Conservation (phyloP, 2,329 filamentous ascomycete species). For the Paecilomyces niveus region DNA sequence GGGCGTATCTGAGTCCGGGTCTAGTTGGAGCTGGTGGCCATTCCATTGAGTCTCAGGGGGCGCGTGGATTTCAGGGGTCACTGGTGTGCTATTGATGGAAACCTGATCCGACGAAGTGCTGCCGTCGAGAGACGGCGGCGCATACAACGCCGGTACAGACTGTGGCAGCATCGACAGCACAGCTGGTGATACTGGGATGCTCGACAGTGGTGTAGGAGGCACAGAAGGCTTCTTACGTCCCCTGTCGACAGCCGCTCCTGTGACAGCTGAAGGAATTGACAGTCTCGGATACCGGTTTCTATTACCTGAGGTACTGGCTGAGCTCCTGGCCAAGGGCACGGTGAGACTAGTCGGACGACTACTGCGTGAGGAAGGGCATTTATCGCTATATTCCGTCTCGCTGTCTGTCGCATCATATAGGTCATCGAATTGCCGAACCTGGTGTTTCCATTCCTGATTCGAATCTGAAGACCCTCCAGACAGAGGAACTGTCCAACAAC, state of each 20-base stretch:
- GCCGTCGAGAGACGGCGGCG: conserved; percentile 82
- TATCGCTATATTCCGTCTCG: conserved; percentile 49
- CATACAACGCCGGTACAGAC: conserved; percentile 65
- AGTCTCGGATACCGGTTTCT: conserved; percentile 51
- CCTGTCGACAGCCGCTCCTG: conserved; percentile 51
- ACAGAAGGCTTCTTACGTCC: conserved; percentile 42
- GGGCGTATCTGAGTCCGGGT: conserved; percentile 23
- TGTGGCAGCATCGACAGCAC: conserved; percentile 65
- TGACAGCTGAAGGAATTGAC: conserved; percentile 51
- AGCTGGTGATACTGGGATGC: conserved; percentile 68
- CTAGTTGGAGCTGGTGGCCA: conserved; percentile 25
- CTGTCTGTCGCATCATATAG: conserved; percentile 81
- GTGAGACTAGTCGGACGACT: conserved; percentile 44
- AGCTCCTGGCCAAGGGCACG: conserved; percentile 32
- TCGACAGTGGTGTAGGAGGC: conserved; percentile 43
- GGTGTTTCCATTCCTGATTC: conserved; percentile 55
- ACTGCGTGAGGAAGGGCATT: conserved; percentile 43
- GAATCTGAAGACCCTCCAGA: conserved; percentile 30
- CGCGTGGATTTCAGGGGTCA: conserved; percentile 65
- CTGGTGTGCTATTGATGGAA: conserved; percentile 72
- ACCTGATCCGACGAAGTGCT: conserved; percentile 84
- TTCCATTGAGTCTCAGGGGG: conserved; percentile 58
- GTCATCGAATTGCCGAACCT: conserved; percentile 69
- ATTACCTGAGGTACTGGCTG: conserved; percentile 30
- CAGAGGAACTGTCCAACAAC: conserved; percentile 20